Percentiles rank a stretch among this genome's conserved stretches.
Conservation (phyloP, 345 rosid species). For the Lenwebbia sp. region DNA sequence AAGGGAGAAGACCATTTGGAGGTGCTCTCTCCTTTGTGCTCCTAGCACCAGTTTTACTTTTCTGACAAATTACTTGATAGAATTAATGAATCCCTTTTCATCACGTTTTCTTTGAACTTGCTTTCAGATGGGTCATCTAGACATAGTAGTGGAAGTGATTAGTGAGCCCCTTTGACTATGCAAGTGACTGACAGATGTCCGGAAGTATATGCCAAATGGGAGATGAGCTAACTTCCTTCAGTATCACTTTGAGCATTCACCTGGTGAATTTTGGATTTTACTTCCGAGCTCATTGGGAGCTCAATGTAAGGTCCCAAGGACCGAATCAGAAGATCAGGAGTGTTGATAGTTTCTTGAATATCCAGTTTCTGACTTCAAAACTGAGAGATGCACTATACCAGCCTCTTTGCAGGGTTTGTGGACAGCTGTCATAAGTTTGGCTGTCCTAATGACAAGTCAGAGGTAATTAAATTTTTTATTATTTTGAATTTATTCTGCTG, state of each 20-base stretch:
- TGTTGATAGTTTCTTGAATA: not conserved
- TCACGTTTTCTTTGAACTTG: not conserved
- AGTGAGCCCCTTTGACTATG: slow-evolving; percentile 15
- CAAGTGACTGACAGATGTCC: not conserved
- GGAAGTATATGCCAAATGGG: not conserved
- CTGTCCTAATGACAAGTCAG: not conserved
- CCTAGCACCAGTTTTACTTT: not conserved
- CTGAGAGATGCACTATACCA: not conserved
- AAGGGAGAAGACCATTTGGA: slow-evolving; percentile 79
- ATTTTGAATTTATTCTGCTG: not conserved
- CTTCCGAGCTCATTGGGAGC: not conserved
- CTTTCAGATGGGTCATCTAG: slow-evolving; percentile 42
- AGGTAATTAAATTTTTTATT: not conserved
- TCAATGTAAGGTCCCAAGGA: not conserved
- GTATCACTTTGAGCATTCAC: not conserved
- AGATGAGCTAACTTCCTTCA: not conserved
- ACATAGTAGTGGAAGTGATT: slow-evolving; percentile 84
- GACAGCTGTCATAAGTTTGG: not conserved
- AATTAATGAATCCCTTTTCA: slow-evolving; percentile 1
- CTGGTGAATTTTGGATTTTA: not conserved
- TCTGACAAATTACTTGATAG: not conserved
- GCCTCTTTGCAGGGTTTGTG: not conserved
- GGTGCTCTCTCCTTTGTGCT: slow-evolving; percentile 19
- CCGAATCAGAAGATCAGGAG: not conserved
- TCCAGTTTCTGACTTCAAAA: not conserved